Evolutionary conservation across 2,329 filamentous ascomycete species (phyloP).

Genomic region (Arthroderma uncinatum): DNA sequence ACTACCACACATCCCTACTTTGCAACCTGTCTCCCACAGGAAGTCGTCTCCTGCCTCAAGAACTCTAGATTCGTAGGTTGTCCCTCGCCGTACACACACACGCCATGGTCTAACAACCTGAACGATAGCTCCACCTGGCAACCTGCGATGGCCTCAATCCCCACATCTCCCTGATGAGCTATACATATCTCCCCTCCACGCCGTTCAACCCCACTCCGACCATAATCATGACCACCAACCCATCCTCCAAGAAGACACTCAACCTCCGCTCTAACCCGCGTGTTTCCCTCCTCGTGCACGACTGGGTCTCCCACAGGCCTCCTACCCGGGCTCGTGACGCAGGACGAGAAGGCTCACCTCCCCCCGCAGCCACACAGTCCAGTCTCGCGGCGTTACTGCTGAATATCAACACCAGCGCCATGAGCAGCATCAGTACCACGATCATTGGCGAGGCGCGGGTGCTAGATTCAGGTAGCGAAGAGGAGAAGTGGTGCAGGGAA

Average conservation of each 20-base stretch:
- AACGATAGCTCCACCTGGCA: constrained; percentile 73
- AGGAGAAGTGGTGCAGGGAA: constrained; percentile 73
- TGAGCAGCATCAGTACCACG: constrained; percentile 82
- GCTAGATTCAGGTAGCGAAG: constrained; percentile 59
- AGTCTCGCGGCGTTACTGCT: constrained; percentile 73
- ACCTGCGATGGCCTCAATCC: constrained; percentile 75
- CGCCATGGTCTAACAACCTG: constrained; percentile 5
- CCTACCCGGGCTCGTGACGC: constrained; percentile 52
- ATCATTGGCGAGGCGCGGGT: constrained; percentile 81
- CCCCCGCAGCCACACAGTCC: constrained; percentile 52
- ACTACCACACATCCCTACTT: constrained; percentile 60
- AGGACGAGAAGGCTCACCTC: constrained; percentile 51
- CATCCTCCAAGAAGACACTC: constrained; percentile 57
- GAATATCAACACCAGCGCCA: constrained; percentile 79
- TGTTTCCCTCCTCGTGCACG: constrained; percentile 90
- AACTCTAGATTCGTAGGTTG: constrained; percentile 80
- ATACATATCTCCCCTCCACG: constrained; percentile 82
- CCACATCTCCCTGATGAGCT: constrained; percentile 96
- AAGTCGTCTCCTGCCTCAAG: constrained; percentile 82
- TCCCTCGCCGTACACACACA: constrained; percentile 9
- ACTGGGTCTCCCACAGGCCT: constrained; percentile 91
- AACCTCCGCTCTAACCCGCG: constrained; percentile 76
- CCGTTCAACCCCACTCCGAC: constrained; percentile 60
- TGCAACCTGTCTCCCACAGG: constrained; percentile 60
- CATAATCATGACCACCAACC: constrained; percentile 86